Evolutionary conservation across 768 basidiomycete species (phyloP).

Genomic region (Boletus insuetus): DNA sequence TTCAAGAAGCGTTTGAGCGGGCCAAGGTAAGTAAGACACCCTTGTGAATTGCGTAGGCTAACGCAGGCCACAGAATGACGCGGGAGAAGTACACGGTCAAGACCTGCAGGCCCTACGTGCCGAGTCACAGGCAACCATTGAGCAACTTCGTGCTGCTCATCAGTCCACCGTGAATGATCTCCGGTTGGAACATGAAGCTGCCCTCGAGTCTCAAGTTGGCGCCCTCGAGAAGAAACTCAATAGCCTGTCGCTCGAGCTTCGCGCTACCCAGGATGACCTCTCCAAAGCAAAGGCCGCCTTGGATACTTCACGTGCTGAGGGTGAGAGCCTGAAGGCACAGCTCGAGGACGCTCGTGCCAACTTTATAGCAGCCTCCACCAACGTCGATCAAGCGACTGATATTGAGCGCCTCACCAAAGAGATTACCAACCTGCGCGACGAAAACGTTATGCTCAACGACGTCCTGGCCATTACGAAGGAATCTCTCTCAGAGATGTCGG

Average conservation of each 20-base stretch:
- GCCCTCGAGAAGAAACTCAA: slow-evolving; percentile 61
- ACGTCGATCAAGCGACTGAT: slow-evolving; percentile 52
- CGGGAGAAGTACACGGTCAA: slow-evolving; percentile 61
- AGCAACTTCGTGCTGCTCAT: slow-evolving; percentile 66
- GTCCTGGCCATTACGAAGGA: slow-evolving; percentile 66
- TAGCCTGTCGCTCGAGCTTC: slow-evolving; percentile 66
- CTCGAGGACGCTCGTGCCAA: slow-evolving; percentile 59
- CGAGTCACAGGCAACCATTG: slow-evolving; percentile 61
- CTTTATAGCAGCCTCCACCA: slow-evolving; percentile 38
- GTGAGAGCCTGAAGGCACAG: slow-evolving; percentile 56
- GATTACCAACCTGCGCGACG: slow-evolving; percentile 62
- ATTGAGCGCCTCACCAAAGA: slow-evolving; percentile 56
- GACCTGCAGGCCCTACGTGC: slow-evolving; percentile 72
- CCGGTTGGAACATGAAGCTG: slow-evolving; percentile 60
- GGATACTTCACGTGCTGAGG: slow-evolving; percentile 50
- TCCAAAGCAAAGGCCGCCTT: slow-evolving; percentile 65
- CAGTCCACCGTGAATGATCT: slow-evolving; percentile 57
- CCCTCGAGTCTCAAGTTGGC: slow-evolving; percentile 54
- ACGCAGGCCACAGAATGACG: slow-evolving; percentile 54
- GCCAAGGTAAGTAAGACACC: slow-evolving; percentile 57
- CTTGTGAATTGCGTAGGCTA: background rate
- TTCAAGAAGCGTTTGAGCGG: slow-evolving; percentile 70
- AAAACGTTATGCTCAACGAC: slow-evolving; percentile 62
- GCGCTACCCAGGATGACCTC: slow-evolving; percentile 83
- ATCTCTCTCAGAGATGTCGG: slow-evolving; percentile 66